Base-by-base conservation (phyloP, 2,329 filamentous ascomycete genomes). In the Pseudocercospora vitis region DNA sequence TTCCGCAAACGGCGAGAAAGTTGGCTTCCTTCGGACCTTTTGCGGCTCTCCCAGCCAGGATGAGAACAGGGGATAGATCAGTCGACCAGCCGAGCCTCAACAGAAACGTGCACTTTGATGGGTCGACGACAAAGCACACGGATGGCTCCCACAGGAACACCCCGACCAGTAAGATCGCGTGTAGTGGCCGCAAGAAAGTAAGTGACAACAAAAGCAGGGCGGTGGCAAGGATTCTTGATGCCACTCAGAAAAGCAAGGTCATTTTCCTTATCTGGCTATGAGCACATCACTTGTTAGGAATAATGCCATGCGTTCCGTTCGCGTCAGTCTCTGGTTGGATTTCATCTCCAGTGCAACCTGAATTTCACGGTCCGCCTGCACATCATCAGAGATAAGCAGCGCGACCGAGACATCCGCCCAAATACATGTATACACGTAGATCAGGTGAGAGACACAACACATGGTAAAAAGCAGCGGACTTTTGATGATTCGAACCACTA, bases 11-110 rank as follows among this genome's bases (percentile, higher is more conserved):
- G 31, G 12, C 21, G 40, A 23, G 40, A 32, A n/a, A n/a, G n/a
- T n/a, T 23, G 42, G 35, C 32, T 28, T 26, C 14, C 39, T 37
- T 51, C 52, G 52, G 52, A 55, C 40, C 48, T 47, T 47, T 28
- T 55, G 14, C 48, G 42, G 42, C 44, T 39, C 39, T 33, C 44
- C 40, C 19, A 46, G 7, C 39, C 7, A 47, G 9, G 50, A n/a
- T 48, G 44, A 35, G 26, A 12, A 23, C 29, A 14, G 29, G 39
- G 23, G 19, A 18, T 32, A 16, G n/a, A n/a, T 45, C 49, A 29
- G 35, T 28, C 23, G 42, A 29, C n/a, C 33, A 33, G 48, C 48
- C 42, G 49, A 40, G 42, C 33, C 48, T 40, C 53, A 48, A 48
- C 29, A 37, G 35, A 52, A 37, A 51, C 49, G 23, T 32, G 37